A percentile compares a stretch with the other conserved stretches of the same genome.
phyloP scores from a whole-genome alignment of 208 protist genomes.

The Leishmania lainsoni region DNA sequence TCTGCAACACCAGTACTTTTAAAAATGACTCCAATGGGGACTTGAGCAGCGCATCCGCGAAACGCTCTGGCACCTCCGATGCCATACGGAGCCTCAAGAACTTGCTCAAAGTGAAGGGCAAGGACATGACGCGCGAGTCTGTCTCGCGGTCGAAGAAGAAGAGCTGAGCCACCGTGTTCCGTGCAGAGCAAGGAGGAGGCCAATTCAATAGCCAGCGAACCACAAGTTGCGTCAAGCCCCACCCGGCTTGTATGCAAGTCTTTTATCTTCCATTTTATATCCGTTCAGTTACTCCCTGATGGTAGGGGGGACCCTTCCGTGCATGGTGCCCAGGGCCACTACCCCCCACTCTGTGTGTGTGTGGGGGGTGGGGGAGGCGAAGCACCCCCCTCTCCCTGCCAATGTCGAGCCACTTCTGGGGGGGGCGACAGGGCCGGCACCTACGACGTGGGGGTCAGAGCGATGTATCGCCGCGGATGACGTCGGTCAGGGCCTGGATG shows the following conservation, averaged over 20 bases:
- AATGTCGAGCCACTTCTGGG: background rate
- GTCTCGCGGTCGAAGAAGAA: constrained; percentile 32
- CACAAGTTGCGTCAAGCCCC: background rate
- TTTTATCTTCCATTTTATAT: background rate
- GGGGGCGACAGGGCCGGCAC: background rate
- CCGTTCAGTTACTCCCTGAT: background rate
- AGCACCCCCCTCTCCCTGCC: background rate
- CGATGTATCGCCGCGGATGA: background rate
- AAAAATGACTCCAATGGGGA: constrained; percentile 16
- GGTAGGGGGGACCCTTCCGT: background rate
- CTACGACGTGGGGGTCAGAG: background rate
- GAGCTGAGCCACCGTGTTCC: background rate
- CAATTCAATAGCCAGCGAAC: background rate
- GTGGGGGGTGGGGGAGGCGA: background rate
- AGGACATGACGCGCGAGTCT: constrained; percentile 44
- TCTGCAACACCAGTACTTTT: background rate
- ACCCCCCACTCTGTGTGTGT: background rate
- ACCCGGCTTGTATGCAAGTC: background rate
- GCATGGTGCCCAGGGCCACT: background rate
- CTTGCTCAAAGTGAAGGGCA: constrained; percentile 46
- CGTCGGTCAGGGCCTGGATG: background rate
- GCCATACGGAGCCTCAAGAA: constrained; percentile 28
- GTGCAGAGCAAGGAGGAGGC: constrained; percentile 1
- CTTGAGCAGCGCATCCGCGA: constrained; percentile 2
- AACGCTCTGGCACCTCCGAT: background rate